phyloP scores from a whole-genome alignment of 495 filamentous ascomycete genomes.

The Trypethelium eluteriae region DNA sequence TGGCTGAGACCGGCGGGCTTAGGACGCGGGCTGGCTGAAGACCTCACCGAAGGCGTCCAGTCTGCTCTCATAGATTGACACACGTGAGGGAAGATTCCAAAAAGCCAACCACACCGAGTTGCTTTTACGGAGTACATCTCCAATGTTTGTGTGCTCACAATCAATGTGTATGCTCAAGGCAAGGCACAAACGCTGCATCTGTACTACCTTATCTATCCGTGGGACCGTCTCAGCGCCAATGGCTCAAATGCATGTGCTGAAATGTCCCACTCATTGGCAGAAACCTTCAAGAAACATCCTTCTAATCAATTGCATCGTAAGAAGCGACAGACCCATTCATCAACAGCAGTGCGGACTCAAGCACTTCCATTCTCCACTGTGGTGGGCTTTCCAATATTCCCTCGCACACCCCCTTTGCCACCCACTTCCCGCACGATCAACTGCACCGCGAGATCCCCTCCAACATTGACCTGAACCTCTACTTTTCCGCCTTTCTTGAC shows the following conservation, averaged over 20 bases:
- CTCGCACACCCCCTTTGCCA: constrained; percentile 74
- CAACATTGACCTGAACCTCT: constrained; percentile 84
- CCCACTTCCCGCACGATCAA: constrained; percentile 79
- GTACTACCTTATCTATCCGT: neutral
- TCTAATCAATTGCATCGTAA: neutral
- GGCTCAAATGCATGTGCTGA: neutral
- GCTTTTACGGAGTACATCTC: no score
- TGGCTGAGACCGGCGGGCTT: no score
- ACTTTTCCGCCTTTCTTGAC: constrained; percentile 85
- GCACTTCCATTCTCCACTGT: constrained; percentile 38
- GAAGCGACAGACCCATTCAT: neutral
- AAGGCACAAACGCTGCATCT: neutral
- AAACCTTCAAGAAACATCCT: neutral
- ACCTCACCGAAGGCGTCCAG: no score
- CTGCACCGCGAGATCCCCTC: constrained; percentile 64
- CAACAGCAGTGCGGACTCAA: constrained; percentile 14
- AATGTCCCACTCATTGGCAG: neutral
- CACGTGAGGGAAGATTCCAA: no score
- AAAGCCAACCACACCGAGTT: no score
- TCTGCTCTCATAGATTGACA: no score
- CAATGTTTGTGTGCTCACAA: no score
- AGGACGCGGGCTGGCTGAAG: no score
- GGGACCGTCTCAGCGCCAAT: neutral
- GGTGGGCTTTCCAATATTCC: constrained; percentile 48
- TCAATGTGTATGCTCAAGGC: neutral